Evolutionary conservation across 805 yeast species (phyloP), one percentile per base, ranked within the genome.

Genomic region (Nakazawaea anatomiae): DNA sequence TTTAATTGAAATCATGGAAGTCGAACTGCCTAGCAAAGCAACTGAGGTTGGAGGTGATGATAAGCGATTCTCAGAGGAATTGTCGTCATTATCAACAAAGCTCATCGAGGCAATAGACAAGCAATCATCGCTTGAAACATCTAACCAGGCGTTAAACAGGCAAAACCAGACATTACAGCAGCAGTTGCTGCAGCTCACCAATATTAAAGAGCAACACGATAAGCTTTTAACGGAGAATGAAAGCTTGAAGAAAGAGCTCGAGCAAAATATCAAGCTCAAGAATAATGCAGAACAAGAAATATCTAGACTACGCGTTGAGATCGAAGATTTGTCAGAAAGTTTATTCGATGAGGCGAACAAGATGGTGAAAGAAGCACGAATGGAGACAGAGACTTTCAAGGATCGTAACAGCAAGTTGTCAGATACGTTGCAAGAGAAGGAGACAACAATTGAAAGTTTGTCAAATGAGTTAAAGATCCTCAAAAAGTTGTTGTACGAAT

Each of bases 331-430:
- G 44, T 80, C 90, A 1, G 88, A 84, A 1, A 80, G 90, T 1
- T 68, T 89, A 34, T 89, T 89, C 61, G 85, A 80, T 55, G 94
- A 89, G 61, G 96, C 96, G 11, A 89, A 89, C 62, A 75, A 77
- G 46, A 87, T 88, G 88, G 96, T 89, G 6, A 80, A 85, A 46
- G 80, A 83, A 54, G 96, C 96, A 0, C 79, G 87, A 53, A 74
- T 80, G 48, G 86, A 84, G 51, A 77, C 83, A 5, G 75, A 83
- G 60, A 80, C 79, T 35, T 73, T 73, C 54, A 81, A 83, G 57
- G 66, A 78, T 46, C 80, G 82, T 56, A 86, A 86, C 58, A 68
- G 75, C 35, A 81, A 76, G 55, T 63, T 87, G 45, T 58, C 70
- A 1, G 72, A 69, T 5, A 77, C 76, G n/a, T 61, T 87, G 38